Base-by-base conservation (phyloP, 345 rosid genomes). In the Pistacia integerrima region DNA sequence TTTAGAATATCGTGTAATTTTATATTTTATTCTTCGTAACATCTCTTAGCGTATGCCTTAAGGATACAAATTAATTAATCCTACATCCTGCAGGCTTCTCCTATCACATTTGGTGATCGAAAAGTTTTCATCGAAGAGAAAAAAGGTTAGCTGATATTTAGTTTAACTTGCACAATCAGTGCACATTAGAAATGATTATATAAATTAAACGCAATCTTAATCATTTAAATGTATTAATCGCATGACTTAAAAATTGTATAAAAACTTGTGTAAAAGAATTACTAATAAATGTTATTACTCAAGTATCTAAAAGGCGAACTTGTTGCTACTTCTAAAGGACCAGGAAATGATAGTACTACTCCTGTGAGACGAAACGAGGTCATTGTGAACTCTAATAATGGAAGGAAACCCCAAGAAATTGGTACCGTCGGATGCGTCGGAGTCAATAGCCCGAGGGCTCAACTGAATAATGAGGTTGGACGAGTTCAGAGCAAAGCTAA, bases 71-170 rank as follows among this genome's bases (percentile, higher is more conserved):
- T 30, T 30, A 30, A 30, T 30, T 30, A 30, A 30, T 30, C 33
- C 33, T 30, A 30, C 1, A 4, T n/a, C 70, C 76, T 80, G 61
- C 88, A 88, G 85, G 92, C 77, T 65, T 65, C 82, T 60, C 84
- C 93, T 5, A 71, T 92, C 52, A 67, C 67, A 48, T 85, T 92
- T 28, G 98, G 93, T 16, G 83, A 80, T 72, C 73, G 95, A 30
- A 78, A 62, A 70, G 94, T 92, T 51, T 88, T 88, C 49, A 85
- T 93, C 14, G 97, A 92, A 81, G 90, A 76, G 63, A 93, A 92
- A 74, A 87, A 90, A 85, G 97, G 97, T 78, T 49, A 51, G 16
- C 17, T 64, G 25, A 25, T 25, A 25, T 25, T 25, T 25, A 25
- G 25, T 25, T 25, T 25, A 25, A 25, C 25, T 25, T 25, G 25